phyloP scores from a whole-genome alignment of 768 basidiomycete species.

The Suillus sp. region DNA sequence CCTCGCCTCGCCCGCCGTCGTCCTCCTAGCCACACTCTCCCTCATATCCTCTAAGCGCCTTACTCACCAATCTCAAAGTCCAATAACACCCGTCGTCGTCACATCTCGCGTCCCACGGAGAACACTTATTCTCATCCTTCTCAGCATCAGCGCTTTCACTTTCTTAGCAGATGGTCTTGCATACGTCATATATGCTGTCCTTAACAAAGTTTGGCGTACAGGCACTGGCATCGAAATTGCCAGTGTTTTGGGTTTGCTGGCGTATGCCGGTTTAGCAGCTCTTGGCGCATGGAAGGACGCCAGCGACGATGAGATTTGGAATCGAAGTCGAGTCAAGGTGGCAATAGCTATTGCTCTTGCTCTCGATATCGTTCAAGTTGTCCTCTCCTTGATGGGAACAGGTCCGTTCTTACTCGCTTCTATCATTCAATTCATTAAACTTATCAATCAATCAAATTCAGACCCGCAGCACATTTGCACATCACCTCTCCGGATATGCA shows the following conservation, averaged over 20 bases:
- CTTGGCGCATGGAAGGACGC: slow-evolving; percentile 82
- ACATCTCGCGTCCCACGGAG: slow-evolving; percentile 74
- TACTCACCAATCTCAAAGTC: slow-evolving; percentile 48
- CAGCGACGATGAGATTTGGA: slow-evolving; percentile 70
- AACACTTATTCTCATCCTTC: slow-evolving; percentile 67
- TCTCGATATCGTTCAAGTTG: slow-evolving; percentile 62
- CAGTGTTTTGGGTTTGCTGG: slow-evolving; percentile 65
- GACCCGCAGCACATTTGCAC: slow-evolving; percentile 24
- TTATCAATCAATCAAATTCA: slow-evolving; percentile 9
- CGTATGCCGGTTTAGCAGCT: slow-evolving; percentile 71
- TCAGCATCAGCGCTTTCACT: slow-evolving; percentile 69
- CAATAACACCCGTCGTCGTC: slow-evolving; percentile 79
- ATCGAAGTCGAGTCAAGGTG: slow-evolving; percentile 54
- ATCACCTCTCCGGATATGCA: slow-evolving; percentile 29
- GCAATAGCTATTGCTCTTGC: slow-evolving; percentile 55
- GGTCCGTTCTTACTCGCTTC: slow-evolving; percentile 30
- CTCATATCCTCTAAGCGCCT: slow-evolving; percentile 53
- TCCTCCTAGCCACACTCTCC: slow-evolving; percentile 63
- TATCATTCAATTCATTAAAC: slow-evolving; percentile 13
- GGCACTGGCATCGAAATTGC: slow-evolving; percentile 68
- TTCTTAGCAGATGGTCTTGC: slow-evolving; percentile 79
- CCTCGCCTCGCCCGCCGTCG: slow-evolving; percentile 66
- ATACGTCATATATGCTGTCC: slow-evolving; percentile 64
- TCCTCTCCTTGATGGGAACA: slow-evolving; percentile 40
- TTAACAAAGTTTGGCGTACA: slow-evolving; percentile 66